Base-by-base conservation (phyloP, 805 yeast species). In the Sungouiella blattae region DNA sequence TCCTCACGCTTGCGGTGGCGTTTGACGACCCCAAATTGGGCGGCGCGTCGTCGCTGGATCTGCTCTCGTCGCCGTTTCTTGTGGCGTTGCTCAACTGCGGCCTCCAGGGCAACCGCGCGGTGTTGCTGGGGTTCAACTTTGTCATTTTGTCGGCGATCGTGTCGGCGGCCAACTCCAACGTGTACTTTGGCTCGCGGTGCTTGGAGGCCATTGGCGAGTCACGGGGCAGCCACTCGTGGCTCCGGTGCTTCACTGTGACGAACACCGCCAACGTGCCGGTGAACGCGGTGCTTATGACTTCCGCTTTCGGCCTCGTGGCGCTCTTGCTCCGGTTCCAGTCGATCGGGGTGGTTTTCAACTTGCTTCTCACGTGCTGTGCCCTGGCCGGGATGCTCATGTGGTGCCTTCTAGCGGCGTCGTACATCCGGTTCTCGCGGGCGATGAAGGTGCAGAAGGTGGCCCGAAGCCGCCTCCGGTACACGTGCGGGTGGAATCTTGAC, bases 131-230 rank as follows among this genome's bases (percentile, higher is more conserved):
- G 52, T 79, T 83, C 60, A 83, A 83, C 54, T 89, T 83, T 12
- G 81, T 83, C 34, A 77, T 83, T 41, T 55, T 83, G 30, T 46
- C 72, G 15, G 79, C 89, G 12, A 75, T 83, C 38, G 70, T 81
- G 32, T 82, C 89, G n/a, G 88, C 91, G 18, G 91, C 81, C 55
- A 83, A 83, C 63, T 81, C 88, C 11, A 80, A 81, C 53, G 69
- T 83, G 20, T 82, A 83, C 59, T 77, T 80, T 46, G 82, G 87
- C 27, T 81, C 88, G 3, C 68, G 93, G 32, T 6, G 32, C 53
- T 1, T 87, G 95, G 95, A 60, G 60, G 1, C 56, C 58, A 18
- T 89, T 15, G 46, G 37, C 18, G 36, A 37, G 18, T 28, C 46
- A 6, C 43, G 35, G 13, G 37, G 28, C 1, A 4, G 27, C 5